A percentile compares a stretch with the other conserved stretches of the same genome.
phyloP scores from a whole-genome alignment of 192 early-diverging fungal genomes.

The Rhizophagus prolifer region DNA sequence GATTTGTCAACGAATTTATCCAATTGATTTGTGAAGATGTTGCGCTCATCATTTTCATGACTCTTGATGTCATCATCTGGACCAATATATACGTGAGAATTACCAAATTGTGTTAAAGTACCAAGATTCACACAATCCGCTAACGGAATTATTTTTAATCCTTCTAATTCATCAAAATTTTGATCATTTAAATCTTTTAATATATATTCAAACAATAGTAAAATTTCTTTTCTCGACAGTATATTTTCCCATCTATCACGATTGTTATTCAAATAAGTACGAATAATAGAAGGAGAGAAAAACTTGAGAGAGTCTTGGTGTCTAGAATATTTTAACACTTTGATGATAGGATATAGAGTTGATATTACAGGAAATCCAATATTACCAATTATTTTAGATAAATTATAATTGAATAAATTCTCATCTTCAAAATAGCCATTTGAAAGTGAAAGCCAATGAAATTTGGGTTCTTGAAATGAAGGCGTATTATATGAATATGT shows the following conservation, averaged over 20 bases:
- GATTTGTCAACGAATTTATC: neutral
- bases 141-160: neutral
- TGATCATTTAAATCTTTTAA: neutral
- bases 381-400: conserved; percentile 1
- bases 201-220: neutral
- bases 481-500: neutral
- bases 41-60: neutral
- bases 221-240: neutral
- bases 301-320: neutral
- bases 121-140: neutral
- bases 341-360: neutral
- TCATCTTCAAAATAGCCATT: conserved; percentile 1
- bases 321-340: neutral
- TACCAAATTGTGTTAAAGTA: neutral
- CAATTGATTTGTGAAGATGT: neutral
- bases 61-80: neutral
- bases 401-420: neutral
- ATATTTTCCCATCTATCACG: neutral
- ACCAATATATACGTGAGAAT: conserved; percentile 4
- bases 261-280: neutral
- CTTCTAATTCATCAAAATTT: conserved; percentile 12
- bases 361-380: conserved; percentile 14
- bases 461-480: neutral
- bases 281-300: neutral
- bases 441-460: neutral